A percentile compares a stretch with the other conserved stretches of the same genome.
Evolutionary conservation across 2,329 filamentous ascomycete genomes (phyloP).

Genomic region (Cadophora sp.): DNA sequence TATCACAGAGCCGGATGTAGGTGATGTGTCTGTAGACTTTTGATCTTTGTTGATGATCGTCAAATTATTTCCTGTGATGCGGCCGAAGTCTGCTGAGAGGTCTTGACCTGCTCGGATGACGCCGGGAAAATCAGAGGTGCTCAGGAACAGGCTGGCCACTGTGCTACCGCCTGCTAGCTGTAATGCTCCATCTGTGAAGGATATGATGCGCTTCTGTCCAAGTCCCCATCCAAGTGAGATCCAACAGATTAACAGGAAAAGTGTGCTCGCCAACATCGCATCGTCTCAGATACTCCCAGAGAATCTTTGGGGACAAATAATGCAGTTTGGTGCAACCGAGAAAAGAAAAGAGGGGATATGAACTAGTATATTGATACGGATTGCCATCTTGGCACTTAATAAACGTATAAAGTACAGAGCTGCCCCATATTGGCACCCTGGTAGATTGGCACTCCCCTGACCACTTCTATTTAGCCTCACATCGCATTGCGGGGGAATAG

Average conservation of each 20-base stretch:
- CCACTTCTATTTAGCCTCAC: neutral
- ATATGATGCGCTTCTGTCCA: constrained; percentile 26
- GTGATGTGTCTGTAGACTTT: constrained; percentile 38
- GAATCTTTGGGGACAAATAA: no score
- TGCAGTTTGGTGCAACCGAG: no score
- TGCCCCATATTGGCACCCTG: neutral
- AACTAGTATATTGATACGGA: neutral
- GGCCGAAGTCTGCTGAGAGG: constrained; percentile 70
- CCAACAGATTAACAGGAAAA: constrained; percentile 3
- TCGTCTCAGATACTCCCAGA: neutral
- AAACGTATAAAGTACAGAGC: neutral
- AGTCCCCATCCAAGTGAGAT: constrained; percentile 16
- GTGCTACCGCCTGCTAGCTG: constrained; percentile 26
- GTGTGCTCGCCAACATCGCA: neutral
- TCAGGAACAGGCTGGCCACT: constrained; percentile 21
- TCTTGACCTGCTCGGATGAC: constrained; percentile 48
- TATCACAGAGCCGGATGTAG: constrained; percentile 52
- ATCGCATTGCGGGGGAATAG: neutral
- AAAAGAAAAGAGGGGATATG: neutral
- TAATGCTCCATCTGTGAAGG: constrained; percentile 23
- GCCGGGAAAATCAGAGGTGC: constrained; percentile 26
- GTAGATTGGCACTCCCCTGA: neutral
- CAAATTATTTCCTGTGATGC: constrained; percentile 69
- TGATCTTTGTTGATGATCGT: constrained; percentile 48
- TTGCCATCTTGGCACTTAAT: neutral